These are phyloP conservation scores for Wickerhamomyces kurtzmanii DNA, from an alignment of 805 yeast species.

Conservation along the genomic window DNA sequence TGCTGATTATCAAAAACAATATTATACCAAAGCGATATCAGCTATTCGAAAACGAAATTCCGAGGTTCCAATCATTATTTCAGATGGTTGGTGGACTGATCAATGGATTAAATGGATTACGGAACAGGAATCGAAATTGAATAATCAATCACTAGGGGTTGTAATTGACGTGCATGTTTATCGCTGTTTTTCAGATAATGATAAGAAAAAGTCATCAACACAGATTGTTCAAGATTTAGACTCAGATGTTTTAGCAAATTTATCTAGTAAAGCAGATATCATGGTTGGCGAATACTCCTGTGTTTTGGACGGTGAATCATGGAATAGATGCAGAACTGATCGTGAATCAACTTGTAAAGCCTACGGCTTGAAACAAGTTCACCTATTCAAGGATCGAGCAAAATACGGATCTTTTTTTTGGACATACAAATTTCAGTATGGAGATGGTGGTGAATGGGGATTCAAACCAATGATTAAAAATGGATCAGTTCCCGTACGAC, in stretches of 20 bases:
- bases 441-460: slow-evolving; percentile 98
- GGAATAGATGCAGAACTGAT: slow-evolving; percentile 42
- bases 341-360: slow-evolving; percentile 47
- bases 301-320: slow-evolving; percentile 67
- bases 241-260: slow-evolving; percentile 35
- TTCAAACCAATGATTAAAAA: slow-evolving; percentile 63
- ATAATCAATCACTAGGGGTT: slow-evolving; percentile 39
- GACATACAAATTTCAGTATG: slow-evolving; percentile 81
- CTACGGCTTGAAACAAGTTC: slow-evolving; percentile 51
- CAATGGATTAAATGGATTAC: slow-evolving; percentile 64
- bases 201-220: slow-evolving; percentile 54
- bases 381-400: slow-evolving; percentile 41
- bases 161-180: slow-evolving; percentile 81
- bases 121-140: slow-evolving; percentile 26
- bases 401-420: slow-evolving; percentile 76
- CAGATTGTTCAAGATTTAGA: slow-evolving; percentile 52
- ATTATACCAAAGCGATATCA: slow-evolving; percentile 55
- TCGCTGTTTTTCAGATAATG: slow-evolving; percentile 74
- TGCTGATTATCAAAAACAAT: slow-evolving; percentile 41
- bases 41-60: slow-evolving; percentile 47
- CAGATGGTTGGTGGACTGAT: slow-evolving; percentile 92
- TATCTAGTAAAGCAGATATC: slow-evolving; percentile 50
- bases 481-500: slow-evolving; percentile 40
- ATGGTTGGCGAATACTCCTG: slow-evolving; percentile 89
- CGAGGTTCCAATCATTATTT: slow-evolving; percentile 62